Evolutionary conservation across 495 filamentous ascomycete species (phyloP).

Genomic region (Talaromyces nanjingensis): DNA sequence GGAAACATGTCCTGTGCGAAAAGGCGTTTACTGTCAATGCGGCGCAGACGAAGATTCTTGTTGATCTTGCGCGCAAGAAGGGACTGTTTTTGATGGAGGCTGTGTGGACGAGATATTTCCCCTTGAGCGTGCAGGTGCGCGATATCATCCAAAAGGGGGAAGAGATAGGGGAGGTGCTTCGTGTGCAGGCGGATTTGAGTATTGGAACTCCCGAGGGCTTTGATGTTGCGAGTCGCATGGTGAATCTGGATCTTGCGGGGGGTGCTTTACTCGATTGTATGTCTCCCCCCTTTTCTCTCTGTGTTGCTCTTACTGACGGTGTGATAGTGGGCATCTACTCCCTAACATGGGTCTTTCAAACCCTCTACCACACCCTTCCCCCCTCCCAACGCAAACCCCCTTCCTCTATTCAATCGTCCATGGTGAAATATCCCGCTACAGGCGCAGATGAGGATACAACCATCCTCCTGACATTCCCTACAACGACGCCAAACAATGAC

Average conservation of each 20-base stretch:
- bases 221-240: slow-evolving; percentile 66
- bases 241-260: slow-evolving; percentile 78
- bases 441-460: slow-evolving; percentile 79
- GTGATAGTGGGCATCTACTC: slow-evolving; percentile 72
- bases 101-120: slow-evolving; percentile 92
- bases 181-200: slow-evolving; percentile 67
- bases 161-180: slow-evolving; percentile 66
- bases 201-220: slow-evolving; percentile 46
- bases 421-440: slow-evolving; percentile 70
- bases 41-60: slow-evolving; percentile 66
- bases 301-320: neutral
- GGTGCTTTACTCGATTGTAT: slow-evolving; percentile 71
- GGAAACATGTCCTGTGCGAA: slow-evolving; percentile 88
- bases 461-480: slow-evolving; percentile 72
- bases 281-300: slow-evolving; percentile 13
- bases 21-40: slow-evolving; percentile 92
- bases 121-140: slow-evolving; percentile 67
- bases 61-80: slow-evolving; percentile 64
- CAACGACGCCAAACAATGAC: slow-evolving; percentile 43
- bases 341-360: slow-evolving; percentile 91
- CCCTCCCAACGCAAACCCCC: slow-evolving; percentile 45
- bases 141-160: slow-evolving; percentile 59
- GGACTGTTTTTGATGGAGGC: slow-evolving; percentile 94
- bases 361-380: slow-evolving; percentile 73
- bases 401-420: slow-evolving; percentile 50